These are phyloP conservation scores for Trichoderma polysporum DNA, from an alignment of 2,329 filamentous ascomycete genomes.

Conservation along the genomic window DNA sequence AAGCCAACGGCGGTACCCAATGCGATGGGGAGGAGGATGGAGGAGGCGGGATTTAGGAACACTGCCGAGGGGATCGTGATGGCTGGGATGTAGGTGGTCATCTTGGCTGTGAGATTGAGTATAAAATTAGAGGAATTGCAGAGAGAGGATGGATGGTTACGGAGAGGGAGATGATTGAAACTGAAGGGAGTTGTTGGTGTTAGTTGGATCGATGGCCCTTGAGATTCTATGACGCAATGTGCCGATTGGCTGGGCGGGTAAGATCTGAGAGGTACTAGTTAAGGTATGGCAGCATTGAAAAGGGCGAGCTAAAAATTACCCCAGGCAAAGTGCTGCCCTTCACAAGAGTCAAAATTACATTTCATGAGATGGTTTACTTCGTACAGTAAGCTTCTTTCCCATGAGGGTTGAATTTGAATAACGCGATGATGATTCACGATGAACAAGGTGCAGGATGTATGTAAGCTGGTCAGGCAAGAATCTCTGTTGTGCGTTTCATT, in stretches of 20 bases:
- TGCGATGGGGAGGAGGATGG: conserved; percentile 72
- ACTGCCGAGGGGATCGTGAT: conserved; percentile 70
- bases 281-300: neutral
- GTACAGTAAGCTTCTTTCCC: no score
- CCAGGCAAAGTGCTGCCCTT: neutral
- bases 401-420: no score
- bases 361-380: no score
- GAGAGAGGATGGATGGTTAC: neutral
- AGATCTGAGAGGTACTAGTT: neutral
- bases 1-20: conserved; percentile 74
- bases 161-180: neutral
- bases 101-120: conserved; percentile 36
- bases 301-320: neutral
- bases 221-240: conserved; percentile 14
- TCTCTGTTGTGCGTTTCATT: no score
- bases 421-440: no score
- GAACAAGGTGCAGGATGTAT: no score
- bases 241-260: conserved; percentile 1
- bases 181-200: neutral
- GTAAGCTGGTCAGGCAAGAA: no score
- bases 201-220: neutral
- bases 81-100: conserved; percentile 79
- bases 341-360: no score
- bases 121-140: neutral
- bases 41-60: conserved; percentile 70